phyloP scores from a whole-genome alignment of 805 yeast species.

The Starmerella potacharoeniae region DNA sequence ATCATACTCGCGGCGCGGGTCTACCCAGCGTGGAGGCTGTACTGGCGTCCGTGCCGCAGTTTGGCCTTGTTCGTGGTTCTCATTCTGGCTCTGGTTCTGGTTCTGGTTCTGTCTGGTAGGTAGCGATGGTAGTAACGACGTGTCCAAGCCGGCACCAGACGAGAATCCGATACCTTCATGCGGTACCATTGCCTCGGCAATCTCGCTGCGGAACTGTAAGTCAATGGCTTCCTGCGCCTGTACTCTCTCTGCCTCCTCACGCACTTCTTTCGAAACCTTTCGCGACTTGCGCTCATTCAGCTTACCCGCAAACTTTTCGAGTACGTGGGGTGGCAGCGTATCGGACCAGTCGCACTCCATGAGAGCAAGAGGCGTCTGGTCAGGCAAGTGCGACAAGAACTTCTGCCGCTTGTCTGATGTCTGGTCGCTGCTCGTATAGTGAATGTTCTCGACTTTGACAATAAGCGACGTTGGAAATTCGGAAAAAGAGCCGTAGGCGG shows the following conservation, averaged over 20 bases:
- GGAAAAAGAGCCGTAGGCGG: constrained; percentile 50
- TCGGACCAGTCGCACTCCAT: constrained; percentile 75
- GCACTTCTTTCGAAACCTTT: constrained; percentile 19
- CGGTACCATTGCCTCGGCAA: constrained; percentile 20
- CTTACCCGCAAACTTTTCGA: constrained; percentile 23
- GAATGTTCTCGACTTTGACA: constrained; percentile 57
- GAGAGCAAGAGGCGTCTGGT: constrained; percentile 73
- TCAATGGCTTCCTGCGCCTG: constrained; percentile 30
- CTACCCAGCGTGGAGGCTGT: constrained; percentile 16
- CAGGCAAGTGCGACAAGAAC: constrained; percentile 69
- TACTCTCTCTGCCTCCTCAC: constrained; percentile 24
- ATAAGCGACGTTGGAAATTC: constrained; percentile 56
- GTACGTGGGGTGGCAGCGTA: constrained; percentile 26
- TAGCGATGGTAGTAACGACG: constrained; percentile 19
- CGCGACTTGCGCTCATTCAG: constrained; percentile 21
- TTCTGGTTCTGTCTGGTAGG: constrained; percentile 1
- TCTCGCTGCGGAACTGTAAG: constrained; percentile 28
- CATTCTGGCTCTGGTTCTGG: background rate
- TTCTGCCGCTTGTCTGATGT: constrained; percentile 42
- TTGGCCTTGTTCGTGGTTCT: background rate
- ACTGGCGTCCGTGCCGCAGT: constrained; percentile 10
- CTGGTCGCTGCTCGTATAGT: constrained; percentile 52
- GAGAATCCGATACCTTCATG: constrained; percentile 6
- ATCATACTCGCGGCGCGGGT: constrained; percentile 16
- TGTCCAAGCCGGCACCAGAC: constrained; percentile 12